Evolutionary conservation across 371 early-diverging fungal species (phyloP).

Genomic region (Dichotomocladium elegans): DNA sequence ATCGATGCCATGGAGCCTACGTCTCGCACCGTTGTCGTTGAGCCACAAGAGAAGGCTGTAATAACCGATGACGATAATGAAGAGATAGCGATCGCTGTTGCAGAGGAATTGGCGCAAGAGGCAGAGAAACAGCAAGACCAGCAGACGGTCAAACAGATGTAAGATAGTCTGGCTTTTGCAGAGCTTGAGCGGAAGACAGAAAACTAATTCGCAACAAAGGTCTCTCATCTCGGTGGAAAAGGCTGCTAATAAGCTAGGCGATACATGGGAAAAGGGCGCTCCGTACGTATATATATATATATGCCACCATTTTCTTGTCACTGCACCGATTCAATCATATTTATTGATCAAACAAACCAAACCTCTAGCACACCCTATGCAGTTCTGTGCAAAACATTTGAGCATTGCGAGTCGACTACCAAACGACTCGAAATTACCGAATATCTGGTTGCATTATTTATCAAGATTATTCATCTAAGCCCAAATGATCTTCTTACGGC

Average conservation of each 20-base stretch:
- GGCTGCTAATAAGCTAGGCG: slow-evolving; percentile 11
- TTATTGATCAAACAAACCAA: neutral
- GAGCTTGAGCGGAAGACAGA: neutral
- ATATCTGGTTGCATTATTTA: slow-evolving; percentile 73
- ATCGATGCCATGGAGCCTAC: too few relatives aligned
- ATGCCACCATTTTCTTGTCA: neutral
- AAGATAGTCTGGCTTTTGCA: slow-evolving; percentile 16
- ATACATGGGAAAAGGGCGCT: slow-evolving; percentile 46
- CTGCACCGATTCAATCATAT: neutral
- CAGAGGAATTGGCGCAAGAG: slow-evolving; percentile 20
- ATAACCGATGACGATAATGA: slow-evolving; percentile 6
- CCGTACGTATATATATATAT: slow-evolving; percentile 40
- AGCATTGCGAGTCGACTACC: slow-evolving; percentile 67
- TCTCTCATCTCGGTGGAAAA: slow-evolving; percentile 31
- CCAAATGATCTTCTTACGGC: slow-evolving; percentile 71
- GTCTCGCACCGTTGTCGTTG: too few relatives aligned
- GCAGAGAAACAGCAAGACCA: slow-evolving; percentile 26
- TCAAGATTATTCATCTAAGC: slow-evolving; percentile 63
- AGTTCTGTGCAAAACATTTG: slow-evolving; percentile 85
- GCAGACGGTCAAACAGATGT: slow-evolving; percentile 33
- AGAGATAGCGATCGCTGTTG: slow-evolving; percentile 20
- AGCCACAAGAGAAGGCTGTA: too few relatives aligned
- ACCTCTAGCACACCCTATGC: slow-evolving; percentile 71
- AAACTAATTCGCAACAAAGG: slow-evolving; percentile 6
- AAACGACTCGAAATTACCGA: slow-evolving; percentile 82